phyloP scores from a whole-genome alignment of 2,329 filamentous ascomycete species.

The Tolypocladium guangdongense region DNA sequence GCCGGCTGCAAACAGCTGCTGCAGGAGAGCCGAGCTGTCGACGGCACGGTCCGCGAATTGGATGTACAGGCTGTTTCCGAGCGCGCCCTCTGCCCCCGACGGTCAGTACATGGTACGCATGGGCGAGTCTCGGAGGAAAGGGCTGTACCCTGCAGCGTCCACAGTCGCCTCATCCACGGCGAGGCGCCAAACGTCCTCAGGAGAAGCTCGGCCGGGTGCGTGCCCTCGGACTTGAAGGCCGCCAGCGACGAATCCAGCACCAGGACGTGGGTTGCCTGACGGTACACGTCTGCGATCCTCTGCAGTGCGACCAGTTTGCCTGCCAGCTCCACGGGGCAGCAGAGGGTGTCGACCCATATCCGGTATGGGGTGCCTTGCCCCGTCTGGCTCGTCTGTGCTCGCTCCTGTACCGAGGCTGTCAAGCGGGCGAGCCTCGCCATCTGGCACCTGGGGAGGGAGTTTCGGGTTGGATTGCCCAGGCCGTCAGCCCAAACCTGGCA shows the following conservation, averaged over 20 bases:
- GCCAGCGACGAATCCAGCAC: constrained; percentile 21
- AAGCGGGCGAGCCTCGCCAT: constrained; percentile 13
- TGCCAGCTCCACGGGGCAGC: constrained; percentile 16
- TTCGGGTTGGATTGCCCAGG: constrained; percentile 18
- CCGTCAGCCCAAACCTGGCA: constrained; percentile 24
- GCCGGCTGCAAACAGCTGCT: constrained; percentile 4
- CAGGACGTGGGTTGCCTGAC: constrained; percentile 17
- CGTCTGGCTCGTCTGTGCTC: background rate
- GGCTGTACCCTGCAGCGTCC: constrained; percentile 23
- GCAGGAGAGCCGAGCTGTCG: constrained; percentile 4
- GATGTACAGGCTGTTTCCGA: constrained; percentile 19
- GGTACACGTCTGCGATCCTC: constrained; percentile 22
- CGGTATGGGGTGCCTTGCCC: constrained; percentile 5
- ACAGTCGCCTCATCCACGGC: constrained; percentile 26
- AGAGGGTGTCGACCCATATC: constrained; percentile 24
- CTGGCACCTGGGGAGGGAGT: constrained; percentile 20
- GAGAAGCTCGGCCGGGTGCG: constrained; percentile 14
- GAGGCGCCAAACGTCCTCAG: constrained; percentile 19
- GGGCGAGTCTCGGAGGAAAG: background rate
- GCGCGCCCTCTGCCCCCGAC: constrained; percentile 16
- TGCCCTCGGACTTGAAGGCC: constrained; percentile 6
- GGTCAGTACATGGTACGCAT: background rate
- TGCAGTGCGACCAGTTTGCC: constrained; percentile 17
- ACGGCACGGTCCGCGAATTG: constrained; percentile 20
- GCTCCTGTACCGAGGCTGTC: constrained; percentile 9